Percentiles rank a stretch among this genome's conserved stretches.
These are phyloP conservation scores for Pterulicium gracile DNA, from an alignment of 1,284 basidiomycete genomes.

Conservation along the genomic window DNA sequence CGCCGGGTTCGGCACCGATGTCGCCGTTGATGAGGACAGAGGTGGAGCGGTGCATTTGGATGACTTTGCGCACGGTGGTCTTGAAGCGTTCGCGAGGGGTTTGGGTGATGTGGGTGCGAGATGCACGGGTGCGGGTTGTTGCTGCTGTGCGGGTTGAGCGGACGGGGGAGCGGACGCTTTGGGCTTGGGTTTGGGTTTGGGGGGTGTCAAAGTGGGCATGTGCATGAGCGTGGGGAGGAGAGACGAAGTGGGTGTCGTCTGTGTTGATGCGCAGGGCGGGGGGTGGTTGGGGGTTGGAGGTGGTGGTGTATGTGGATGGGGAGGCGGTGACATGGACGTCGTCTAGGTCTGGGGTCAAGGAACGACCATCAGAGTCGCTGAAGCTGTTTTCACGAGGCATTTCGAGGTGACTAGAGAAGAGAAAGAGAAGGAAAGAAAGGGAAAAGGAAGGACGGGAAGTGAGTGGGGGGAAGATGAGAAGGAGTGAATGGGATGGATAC, in stretches of 20 bases:
- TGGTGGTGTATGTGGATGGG: constrained; percentile 5
- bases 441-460: not conserved
- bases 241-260: too few relatives aligned
- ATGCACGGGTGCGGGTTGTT: constrained; percentile 5
- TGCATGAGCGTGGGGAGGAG: too few relatives aligned
- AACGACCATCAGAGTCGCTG: constrained; percentile 45
- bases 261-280: too few relatives aligned
- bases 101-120: constrained; percentile 5
- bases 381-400: constrained; percentile 53
- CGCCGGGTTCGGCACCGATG: constrained; percentile 52
- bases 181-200: constrained; percentile 7
- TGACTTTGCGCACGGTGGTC: constrained; percentile 40
- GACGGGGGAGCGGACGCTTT: not conserved
- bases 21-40: constrained; percentile 24
- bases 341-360: constrained; percentile 43
- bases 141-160: constrained; percentile 5
- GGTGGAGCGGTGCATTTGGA: constrained; percentile 42
- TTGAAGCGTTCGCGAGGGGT: constrained; percentile 37
- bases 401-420: not conserved
- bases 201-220: constrained; percentile 8
- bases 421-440: not conserved
- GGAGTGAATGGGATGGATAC: too few relatives aligned
- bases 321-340: constrained; percentile 17
- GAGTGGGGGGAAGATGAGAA: not conserved
- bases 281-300: constrained; percentile 4